Evolutionary conservation across 345 rosid species (phyloP).

Genomic region (Brassica nigra): DNA sequence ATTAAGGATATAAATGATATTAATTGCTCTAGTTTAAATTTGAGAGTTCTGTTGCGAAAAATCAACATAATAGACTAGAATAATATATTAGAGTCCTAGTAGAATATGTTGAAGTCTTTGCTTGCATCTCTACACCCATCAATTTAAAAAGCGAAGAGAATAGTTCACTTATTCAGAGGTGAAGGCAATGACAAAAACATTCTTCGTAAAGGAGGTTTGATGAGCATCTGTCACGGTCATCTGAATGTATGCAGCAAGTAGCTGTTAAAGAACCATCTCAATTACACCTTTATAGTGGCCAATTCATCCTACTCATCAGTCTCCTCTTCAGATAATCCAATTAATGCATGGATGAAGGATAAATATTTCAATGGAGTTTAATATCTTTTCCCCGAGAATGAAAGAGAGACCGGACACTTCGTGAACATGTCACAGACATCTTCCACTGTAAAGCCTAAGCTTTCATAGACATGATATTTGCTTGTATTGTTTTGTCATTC

Average conservation of each 20-base stretch:
- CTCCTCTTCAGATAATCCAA: too few relatives aligned
- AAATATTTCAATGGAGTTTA: too few relatives aligned
- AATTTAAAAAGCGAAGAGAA: not conserved
- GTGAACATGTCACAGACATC: not conserved
- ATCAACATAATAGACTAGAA: too few relatives aligned
- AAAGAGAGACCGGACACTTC: not conserved
- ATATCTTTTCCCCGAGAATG: not conserved
- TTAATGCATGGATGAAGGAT: too few relatives aligned
- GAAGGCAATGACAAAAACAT: not conserved
- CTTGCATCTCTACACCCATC: not conserved
- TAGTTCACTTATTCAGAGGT: not conserved
- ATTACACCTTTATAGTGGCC: not conserved
- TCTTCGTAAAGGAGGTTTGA: not conserved
- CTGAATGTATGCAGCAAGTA: not conserved
- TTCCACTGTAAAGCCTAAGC: not conserved
- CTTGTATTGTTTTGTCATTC: not conserved
- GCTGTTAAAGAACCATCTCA: not conserved
- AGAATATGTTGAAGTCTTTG: not conserved
- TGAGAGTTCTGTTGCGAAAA: too few relatives aligned
- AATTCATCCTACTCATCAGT: not conserved
- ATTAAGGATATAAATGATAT: too few relatives aligned
- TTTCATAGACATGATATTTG: not conserved
- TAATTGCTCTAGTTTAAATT: too few relatives aligned
- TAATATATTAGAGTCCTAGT: not conserved
- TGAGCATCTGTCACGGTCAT: not conserved